Percentiles rank a stretch among this genome's conserved stretches.
phyloP scores from a whole-genome alignment of 2,329 filamentous ascomycete species.

The Biscogniauxia sp. region DNA sequence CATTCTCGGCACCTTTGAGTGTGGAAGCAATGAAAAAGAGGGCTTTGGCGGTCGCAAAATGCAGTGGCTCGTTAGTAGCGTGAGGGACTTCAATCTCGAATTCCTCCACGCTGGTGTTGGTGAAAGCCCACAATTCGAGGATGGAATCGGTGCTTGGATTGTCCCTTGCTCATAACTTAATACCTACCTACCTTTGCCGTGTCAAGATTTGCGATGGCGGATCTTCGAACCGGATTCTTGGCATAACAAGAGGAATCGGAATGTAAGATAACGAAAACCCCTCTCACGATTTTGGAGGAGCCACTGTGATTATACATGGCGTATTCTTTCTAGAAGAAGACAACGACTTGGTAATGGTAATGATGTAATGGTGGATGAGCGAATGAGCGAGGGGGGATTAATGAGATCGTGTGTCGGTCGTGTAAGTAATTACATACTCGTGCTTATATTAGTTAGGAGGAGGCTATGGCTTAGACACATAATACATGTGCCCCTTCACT shows the following conservation, averaged over 20 bases:
- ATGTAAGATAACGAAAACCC: neutral
- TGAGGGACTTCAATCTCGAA: slow-evolving; percentile 28
- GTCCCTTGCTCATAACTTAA: slow-evolving; percentile 22
- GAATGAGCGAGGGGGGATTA: neutral
- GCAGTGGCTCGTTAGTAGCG: slow-evolving; percentile 29
- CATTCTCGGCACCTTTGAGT: slow-evolving; percentile 30
- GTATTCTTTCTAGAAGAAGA: neutral
- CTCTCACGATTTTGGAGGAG: neutral
- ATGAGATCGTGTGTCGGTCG: neutral
- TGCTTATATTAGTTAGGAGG: neutral
- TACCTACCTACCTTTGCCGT: neutral
- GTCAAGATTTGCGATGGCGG: neutral
- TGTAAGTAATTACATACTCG: neutral
- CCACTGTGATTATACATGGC: neutral
- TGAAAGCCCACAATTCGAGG: slow-evolving; percentile 23
- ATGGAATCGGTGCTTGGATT: slow-evolving; percentile 32
- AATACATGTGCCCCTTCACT: neutral
- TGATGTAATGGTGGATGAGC: neutral
- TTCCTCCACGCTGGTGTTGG: slow-evolving; percentile 32
- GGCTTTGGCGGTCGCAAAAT: slow-evolving; percentile 19
- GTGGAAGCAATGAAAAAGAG: slow-evolving; percentile 11
- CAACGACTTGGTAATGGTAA: neutral
- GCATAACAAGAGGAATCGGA: neutral
- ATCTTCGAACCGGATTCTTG: neutral
- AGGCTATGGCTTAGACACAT: neutral